Evolutionary conservation across 2,329 filamentous ascomycete genomes (phyloP).

Genomic region (Xylaria sp.): DNA sequence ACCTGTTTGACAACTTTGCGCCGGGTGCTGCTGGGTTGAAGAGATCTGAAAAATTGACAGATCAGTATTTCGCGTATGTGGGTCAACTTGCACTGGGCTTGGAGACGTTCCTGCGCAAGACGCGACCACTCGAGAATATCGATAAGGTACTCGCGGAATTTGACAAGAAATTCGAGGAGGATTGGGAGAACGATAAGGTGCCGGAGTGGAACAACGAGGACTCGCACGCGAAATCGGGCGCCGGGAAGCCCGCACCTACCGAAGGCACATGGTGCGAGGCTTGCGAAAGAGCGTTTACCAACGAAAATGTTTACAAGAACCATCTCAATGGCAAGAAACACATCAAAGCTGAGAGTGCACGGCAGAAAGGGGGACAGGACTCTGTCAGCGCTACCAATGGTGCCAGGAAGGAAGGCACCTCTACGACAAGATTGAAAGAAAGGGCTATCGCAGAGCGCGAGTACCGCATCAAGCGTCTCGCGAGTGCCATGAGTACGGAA

Average conservation of each 20-base stretch:
- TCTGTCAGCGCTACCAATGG: slow-evolving; percentile 46
- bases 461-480: slow-evolving; percentile 81
- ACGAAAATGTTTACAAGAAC: slow-evolving; percentile 91
- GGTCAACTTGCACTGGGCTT: slow-evolving; percentile 83
- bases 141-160: slow-evolving; percentile 80
- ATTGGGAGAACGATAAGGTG: slow-evolving; percentile 83
- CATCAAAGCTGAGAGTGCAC: slow-evolving; percentile 79
- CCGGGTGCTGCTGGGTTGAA: slow-evolving; percentile 79
- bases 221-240: slow-evolving; percentile 50
- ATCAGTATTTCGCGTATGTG: slow-evolving; percentile 92
- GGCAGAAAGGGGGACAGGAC: slow-evolving; percentile 59
- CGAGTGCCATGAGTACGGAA: slow-evolving; percentile 84
- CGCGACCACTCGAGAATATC: slow-evolving; percentile 85
- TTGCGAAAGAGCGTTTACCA: slow-evolving; percentile 95
- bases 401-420: slow-evolving; percentile 45
- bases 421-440: slow-evolving; percentile 77
- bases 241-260: slow-evolving; percentile 51
- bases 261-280: slow-evolving; percentile 89
- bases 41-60: slow-evolving; percentile 85
- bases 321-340: slow-evolving; percentile 95
- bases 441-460: slow-evolving; percentile 90
- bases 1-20: slow-evolving; percentile 87
- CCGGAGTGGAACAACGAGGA: slow-evolving; percentile 78
- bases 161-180: slow-evolving; percentile 83
- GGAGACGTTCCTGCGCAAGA: slow-evolving; percentile 86